Percentiles rank a stretch among this genome's conserved stretches.
These are phyloP conservation scores for Trichoderma afroharzianum DNA, from an alignment of 2,329 filamentous ascomycete species.

Conservation along the genomic window DNA sequence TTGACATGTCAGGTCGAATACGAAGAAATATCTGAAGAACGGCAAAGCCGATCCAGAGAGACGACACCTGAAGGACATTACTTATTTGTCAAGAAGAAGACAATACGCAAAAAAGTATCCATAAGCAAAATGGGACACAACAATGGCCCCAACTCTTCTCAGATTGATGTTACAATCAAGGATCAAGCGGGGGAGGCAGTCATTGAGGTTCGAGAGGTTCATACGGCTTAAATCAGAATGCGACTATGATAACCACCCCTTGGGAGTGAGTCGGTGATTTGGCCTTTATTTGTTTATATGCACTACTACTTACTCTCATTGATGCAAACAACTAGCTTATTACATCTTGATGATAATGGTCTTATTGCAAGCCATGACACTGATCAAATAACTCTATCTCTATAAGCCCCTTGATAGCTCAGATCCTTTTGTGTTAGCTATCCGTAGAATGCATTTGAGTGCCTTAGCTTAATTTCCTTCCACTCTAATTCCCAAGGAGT, in stretches of 20 bases:
- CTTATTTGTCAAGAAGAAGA: too few relatives aligned
- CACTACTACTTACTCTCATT: neutral
- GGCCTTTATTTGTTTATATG: neutral
- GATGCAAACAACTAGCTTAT: too few relatives aligned
- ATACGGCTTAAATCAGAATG: neutral
- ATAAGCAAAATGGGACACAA: too few relatives aligned
- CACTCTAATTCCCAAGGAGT: fast-evolving
- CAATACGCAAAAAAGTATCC: too few relatives aligned
- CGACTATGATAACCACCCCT: neutral
- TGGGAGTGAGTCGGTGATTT: neutral
- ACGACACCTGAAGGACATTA: too few relatives aligned
- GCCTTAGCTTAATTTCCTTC: too few relatives aligned
- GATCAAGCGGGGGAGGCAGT: too few relatives aligned
- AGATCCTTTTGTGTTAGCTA: neutral
- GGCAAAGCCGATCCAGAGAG: too few relatives aligned
- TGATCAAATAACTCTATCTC: neutral
- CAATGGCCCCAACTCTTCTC: too few relatives aligned
- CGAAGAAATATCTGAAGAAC: too few relatives aligned
- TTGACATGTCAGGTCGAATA: too few relatives aligned
- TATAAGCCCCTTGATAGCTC: neutral
- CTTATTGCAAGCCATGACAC: neutral
- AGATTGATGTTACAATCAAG: too few relatives aligned
- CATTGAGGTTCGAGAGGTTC: neutral
- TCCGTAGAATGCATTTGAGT: neutral
- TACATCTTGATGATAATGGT: neutral